Conservation (phyloP, 2,329 filamentous ascomycete species). For the Purpureocillium takamizusanense region DNA sequence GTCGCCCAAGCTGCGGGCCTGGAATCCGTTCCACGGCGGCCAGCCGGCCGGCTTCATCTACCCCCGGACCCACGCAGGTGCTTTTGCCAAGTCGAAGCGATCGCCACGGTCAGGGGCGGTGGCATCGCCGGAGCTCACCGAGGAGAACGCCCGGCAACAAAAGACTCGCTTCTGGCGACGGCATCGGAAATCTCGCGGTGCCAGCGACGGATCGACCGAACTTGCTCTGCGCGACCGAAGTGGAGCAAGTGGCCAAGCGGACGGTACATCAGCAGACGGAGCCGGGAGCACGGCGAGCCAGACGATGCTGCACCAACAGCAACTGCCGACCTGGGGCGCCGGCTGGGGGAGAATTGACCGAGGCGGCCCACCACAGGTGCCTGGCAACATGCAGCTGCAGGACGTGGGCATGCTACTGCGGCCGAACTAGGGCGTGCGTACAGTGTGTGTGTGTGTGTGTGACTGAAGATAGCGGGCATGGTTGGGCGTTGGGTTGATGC, state of each 20-base stretch:
- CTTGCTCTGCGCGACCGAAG: slow-evolving; percentile 22
- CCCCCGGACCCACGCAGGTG: slow-evolving; percentile 21
- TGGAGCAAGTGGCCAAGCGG: neutral
- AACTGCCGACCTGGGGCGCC: slow-evolving; percentile 15
- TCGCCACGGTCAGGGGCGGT: slow-evolving; percentile 30
- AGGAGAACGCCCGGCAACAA: slow-evolving; percentile 13
- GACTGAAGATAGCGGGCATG: neutral
- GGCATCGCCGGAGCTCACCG: slow-evolving; percentile 30
- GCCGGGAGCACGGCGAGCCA: slow-evolving; percentile 1
- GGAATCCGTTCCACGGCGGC: slow-evolving; percentile 41
- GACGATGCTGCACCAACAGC: slow-evolving; percentile 5
- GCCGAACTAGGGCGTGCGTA: neutral
- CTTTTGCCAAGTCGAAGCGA: slow-evolving; percentile 17
- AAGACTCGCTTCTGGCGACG: slow-evolving; percentile 20
- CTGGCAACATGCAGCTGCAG: slow-evolving; percentile 16
- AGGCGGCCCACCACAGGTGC: slow-evolving; percentile 12
- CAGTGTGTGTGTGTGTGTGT: neutral
- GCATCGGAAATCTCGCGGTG: slow-evolving; percentile 15
- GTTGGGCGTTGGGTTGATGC: neutral
- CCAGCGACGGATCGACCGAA: slow-evolving; percentile 19
- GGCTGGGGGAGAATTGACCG: slow-evolving; percentile 22
- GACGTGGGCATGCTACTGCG: slow-evolving; percentile 23
- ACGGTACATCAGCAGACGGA: neutral
- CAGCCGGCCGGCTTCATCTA: slow-evolving; percentile 42
- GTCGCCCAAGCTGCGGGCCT: slow-evolving; percentile 21